A percentile compares a stretch with the other conserved stretches of the same genome.
phyloP scores from a whole-genome alignment of 495 filamentous ascomycete species.

The Talaromyces nanjingensis region DNA sequence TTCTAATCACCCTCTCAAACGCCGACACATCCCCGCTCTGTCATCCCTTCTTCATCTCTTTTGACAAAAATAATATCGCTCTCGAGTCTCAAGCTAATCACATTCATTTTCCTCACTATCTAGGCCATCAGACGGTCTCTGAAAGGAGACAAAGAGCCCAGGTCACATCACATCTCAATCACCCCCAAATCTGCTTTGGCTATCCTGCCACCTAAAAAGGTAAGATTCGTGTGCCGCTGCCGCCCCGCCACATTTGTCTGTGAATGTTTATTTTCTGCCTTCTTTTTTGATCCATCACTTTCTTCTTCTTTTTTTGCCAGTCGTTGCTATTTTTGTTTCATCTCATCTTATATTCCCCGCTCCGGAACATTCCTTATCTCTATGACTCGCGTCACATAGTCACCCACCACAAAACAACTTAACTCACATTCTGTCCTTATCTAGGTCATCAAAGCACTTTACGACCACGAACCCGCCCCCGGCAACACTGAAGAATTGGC shows the following conservation, averaged over 20 bases:
- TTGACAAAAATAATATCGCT: constrained; percentile 11
- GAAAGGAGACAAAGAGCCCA: constrained; percentile 74
- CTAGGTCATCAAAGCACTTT: constrained; percentile 94
- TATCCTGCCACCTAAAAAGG: constrained; percentile 95
- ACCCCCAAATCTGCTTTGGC: constrained; percentile 90
- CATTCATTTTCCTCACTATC: neutral
- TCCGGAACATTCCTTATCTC: neutral
- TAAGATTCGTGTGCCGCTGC: constrained; percentile 35
- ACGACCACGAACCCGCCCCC: constrained; percentile 76
- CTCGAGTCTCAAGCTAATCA: neutral
- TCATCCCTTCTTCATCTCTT: neutral
- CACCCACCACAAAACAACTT: neutral
- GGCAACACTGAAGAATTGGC: constrained; percentile 65
- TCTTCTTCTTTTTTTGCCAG: constrained; percentile 7
- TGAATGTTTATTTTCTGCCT: constrained; percentile 4
- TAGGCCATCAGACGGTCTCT: constrained; percentile 79
- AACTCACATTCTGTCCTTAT: neutral
- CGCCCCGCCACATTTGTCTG: constrained; percentile 5
- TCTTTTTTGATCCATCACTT: neutral
- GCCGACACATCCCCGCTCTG: neutral
- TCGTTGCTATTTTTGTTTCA: constrained; percentile 11
- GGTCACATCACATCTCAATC: constrained; percentile 76
- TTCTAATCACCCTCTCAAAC: neutral
- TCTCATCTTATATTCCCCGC: constrained; percentile 1
- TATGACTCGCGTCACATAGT: neutral